Evolutionary conservation across 2,329 filamentous ascomycete genomes (phyloP).

Genomic region (Cladophialophora immunda): DNA sequence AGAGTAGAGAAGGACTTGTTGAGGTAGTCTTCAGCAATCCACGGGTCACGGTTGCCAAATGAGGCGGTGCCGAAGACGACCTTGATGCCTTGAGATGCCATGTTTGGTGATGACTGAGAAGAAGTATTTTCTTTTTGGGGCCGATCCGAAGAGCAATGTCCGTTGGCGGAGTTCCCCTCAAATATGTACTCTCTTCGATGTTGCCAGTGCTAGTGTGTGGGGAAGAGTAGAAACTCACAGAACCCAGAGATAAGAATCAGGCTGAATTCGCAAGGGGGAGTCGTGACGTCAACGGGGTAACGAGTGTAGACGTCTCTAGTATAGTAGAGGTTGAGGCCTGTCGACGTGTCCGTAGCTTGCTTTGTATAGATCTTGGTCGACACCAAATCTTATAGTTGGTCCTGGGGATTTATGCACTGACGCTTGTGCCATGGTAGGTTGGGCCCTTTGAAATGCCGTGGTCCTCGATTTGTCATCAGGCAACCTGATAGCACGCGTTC

Average conservation of each 20-base stretch:
- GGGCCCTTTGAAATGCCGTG: not conserved
- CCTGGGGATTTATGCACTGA: not conserved
- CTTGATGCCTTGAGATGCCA: conserved; percentile 27
- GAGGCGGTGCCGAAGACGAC: conserved; percentile 34
- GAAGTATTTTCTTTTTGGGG: not conserved
- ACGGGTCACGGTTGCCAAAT: conserved; percentile 33
- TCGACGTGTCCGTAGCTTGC: not conserved
- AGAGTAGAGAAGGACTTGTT: conserved; percentile 33
- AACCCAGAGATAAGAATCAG: conserved; percentile 1
- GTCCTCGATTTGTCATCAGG: not conserved
- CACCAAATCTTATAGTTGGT: not conserved
- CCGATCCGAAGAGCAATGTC: not conserved
- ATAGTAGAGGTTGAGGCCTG: not conserved
- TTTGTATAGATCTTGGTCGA: not conserved
- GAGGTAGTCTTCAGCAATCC: conserved; percentile 18
- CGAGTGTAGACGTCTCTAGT: not conserved
- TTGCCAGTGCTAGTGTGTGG: not conserved
- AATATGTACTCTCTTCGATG: not conserved
- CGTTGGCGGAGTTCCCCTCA: not conserved
- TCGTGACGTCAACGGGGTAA: not conserved
- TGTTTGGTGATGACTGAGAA: conserved; percentile 10
- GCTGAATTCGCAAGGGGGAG: conserved; percentile 1
- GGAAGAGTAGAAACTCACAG: not conserved
- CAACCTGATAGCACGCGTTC: not conserved
- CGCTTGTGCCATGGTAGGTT: not conserved